Percentiles rank a stretch among this genome's conserved stretches.
Evolutionary conservation across 441 rosid genomes (phyloP).

Genomic region (Pelargonium cotyledonis): DNA sequence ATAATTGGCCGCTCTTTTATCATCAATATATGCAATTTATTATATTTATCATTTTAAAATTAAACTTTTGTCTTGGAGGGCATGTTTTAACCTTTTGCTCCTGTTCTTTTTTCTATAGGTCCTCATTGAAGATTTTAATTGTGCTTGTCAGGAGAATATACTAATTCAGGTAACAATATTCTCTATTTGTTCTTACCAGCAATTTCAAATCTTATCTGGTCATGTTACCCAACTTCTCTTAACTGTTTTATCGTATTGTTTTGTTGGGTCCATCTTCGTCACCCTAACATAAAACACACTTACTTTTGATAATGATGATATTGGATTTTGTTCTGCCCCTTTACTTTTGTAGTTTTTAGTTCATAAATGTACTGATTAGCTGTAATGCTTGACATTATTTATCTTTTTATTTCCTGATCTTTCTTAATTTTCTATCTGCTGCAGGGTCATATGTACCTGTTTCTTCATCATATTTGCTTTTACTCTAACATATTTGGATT

Average conservation of each 20-base stretch:
- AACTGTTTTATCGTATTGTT: conserved; percentile 1
- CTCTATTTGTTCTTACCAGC: background rate
- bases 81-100: background rate
- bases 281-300: background rate
- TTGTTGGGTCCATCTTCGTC: background rate
- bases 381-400: conserved; percentile 7
- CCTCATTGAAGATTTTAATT: conserved; percentile 86
- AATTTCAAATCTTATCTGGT: background rate
- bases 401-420: background rate
- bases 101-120: conserved; percentile 32
- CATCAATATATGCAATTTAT: background rate
- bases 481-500: conserved; percentile 97
- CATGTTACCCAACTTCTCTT: background rate
- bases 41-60: background rate
- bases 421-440: conserved; percentile 20
- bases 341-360: background rate
- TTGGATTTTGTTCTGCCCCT: background rate
- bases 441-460: conserved; percentile 98
- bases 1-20: no score
- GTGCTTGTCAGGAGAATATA: conserved; percentile 92
- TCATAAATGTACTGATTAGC: background rate
- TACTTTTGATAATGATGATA: conserved; percentile 4
- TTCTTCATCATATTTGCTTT: conserved; percentile 69
- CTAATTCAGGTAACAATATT: conserved; percentile 67
- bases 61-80: background rate